phyloP scores from a whole-genome alignment of 1,284 basidiomycete genomes.

The Trametes versicolor region DNA sequence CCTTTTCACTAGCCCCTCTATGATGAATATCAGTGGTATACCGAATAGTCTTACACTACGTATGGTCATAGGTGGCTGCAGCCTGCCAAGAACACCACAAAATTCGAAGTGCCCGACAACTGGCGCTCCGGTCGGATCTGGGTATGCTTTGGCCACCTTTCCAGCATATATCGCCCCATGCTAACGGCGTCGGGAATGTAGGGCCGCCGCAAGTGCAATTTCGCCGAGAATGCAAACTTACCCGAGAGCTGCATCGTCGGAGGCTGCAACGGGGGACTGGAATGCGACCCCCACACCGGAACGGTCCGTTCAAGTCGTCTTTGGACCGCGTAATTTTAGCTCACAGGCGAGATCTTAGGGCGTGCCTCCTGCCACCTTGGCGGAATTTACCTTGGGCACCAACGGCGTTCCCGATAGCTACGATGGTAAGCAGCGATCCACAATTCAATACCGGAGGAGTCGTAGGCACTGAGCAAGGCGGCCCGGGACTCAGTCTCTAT shows the following conservation, averaged over 20 bases:
- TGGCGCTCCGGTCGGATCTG: conserved; percentile 53
- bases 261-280: conserved; percentile 58
- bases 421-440: conserved; percentile 44
- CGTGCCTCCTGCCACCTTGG: conserved; percentile 54
- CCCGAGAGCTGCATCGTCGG: conserved; percentile 54
- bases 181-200: conserved; percentile 19
- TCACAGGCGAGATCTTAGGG: conserved; percentile 30
- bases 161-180: background rate
- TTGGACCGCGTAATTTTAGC: background rate
- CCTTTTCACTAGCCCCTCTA: no score
- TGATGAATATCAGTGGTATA: background rate
- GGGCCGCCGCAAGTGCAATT: conserved; percentile 57
- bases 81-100: conserved; percentile 40
- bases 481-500: conserved; percentile 47
- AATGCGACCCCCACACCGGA: conserved; percentile 51
- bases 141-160: conserved; percentile 33
- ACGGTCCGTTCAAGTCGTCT: conserved; percentile 32
- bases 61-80: conserved; percentile 44
- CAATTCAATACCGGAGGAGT: background rate
- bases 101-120: conserved; percentile 49
- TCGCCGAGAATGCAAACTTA: conserved; percentile 47
- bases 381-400: conserved; percentile 51
- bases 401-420: conserved; percentile 49
- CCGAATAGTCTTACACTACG: background rate
- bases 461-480: background rate